A percentile compares a stretch with the other conserved stretches of the same genome.
Conservation (phyloP, 1,139 yeast genomes). For the Geotrichum candidum region DNA sequence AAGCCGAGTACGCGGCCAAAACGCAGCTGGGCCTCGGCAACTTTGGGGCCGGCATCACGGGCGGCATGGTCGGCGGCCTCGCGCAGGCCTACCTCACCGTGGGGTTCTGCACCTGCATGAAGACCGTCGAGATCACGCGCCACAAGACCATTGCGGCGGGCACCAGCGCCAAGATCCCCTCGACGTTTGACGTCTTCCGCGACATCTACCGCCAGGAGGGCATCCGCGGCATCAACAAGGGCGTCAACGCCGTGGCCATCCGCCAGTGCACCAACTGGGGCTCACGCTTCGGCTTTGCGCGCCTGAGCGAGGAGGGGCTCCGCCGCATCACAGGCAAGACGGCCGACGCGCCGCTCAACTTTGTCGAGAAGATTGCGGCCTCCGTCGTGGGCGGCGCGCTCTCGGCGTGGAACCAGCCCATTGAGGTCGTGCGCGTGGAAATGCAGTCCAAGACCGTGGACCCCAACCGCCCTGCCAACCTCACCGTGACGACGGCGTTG, state of each 20-base stretch:
- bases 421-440: constrained; percentile 94
- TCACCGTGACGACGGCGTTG: constrained; percentile 73
- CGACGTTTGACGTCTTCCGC: constrained; percentile 78
- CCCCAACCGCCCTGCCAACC: constrained; percentile 91
- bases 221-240: constrained; percentile 88
- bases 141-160: constrained; percentile 72
- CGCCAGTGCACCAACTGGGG: constrained; percentile 99
- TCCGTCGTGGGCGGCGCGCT: constrained; percentile 94
- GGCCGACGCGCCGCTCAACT: constrained; percentile 52
- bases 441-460: constrained; percentile 92
- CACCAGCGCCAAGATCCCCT: constrained; percentile 44
- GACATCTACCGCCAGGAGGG: constrained; percentile 84
- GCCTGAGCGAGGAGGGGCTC: constrained; percentile 85
- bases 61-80: constrained; percentile 92
- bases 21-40: constrained; percentile 54
- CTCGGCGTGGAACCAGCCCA: constrained; percentile 98
- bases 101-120: constrained; percentile 98
- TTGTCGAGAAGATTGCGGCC: constrained; percentile 77
- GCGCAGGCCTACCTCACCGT: constrained; percentile 94
- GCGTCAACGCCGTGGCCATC: constrained; percentile 97
- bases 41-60: constrained; percentile 84
- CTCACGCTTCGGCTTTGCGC: constrained; percentile 85
- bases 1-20: constrained; percentile 75
- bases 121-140: constrained; percentile 94
- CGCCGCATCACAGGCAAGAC: constrained; percentile 57